Evolutionary conservation across 2,329 filamentous ascomycete species (phyloP).

Genomic region (Thielaviopsis musarum): DNA sequence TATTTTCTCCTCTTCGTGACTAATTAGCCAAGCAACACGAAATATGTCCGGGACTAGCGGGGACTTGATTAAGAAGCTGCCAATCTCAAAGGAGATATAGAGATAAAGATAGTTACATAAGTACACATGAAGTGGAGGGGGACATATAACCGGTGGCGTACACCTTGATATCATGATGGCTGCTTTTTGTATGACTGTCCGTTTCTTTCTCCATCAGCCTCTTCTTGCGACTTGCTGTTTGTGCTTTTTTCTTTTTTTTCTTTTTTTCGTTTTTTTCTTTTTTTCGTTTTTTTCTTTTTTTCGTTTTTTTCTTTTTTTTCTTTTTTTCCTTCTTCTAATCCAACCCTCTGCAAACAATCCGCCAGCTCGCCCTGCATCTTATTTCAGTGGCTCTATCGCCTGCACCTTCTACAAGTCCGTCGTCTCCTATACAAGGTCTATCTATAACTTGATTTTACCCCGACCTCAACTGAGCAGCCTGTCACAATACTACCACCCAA

Average conservation of each 20-base stretch:
- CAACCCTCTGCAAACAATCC: background rate
- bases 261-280: background rate
- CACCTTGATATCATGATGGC: too few species aligned
- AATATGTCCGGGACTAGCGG: background rate
- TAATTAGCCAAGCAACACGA: background rate
- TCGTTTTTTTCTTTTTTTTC: too few species aligned
- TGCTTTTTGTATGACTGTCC: too few species aligned
- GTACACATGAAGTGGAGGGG: too few species aligned
- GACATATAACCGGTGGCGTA: too few species aligned
- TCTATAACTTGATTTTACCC: background rate
- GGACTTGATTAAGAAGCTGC: background rate
- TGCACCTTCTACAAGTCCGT: background rate
- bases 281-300: background rate
- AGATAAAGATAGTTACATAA: too few species aligned
- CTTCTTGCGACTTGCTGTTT: background rate
- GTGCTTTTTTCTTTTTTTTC: background rate
- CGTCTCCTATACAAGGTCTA: background rate
- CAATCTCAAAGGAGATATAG: background rate
- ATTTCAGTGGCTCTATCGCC: background rate
- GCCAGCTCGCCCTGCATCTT: background rate
- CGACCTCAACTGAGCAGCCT: background rate
- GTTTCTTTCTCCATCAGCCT: background rate
- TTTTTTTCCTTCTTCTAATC: too few species aligned
- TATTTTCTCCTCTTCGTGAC: background rate
- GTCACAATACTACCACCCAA: background rate